A percentile compares a stretch with the other conserved stretches of the same genome.
phyloP scores from a whole-genome alignment of 2,329 filamentous ascomycete genomes.

The Paracorniculantispora psalliotae region DNA sequence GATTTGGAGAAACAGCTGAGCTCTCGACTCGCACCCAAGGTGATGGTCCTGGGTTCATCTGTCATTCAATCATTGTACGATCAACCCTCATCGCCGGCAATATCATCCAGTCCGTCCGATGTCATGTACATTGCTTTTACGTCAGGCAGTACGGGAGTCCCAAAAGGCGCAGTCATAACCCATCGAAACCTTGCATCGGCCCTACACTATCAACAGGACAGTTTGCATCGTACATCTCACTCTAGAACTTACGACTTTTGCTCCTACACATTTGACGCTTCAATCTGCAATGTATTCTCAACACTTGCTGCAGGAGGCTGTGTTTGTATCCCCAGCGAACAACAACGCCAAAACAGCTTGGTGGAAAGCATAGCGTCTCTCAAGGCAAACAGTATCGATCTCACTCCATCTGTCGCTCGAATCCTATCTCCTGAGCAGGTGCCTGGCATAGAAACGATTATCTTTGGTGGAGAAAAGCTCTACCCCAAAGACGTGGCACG shows the following conservation, averaged over 20 bases:
- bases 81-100: neutral
- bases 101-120: neutral
- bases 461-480: neutral
- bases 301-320: neutral
- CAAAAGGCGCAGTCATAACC: neutral
- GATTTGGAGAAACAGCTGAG: neutral
- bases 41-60: neutral
- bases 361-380: neutral
- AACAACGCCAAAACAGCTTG: neutral
- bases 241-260: neutral
- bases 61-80: neutral
- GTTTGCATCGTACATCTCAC: neutral
- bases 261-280: neutral
- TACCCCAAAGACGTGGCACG: neutral
- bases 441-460: neutral
- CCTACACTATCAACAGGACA: neutral
- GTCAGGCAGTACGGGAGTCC: neutral
- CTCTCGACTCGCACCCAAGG: neutral
- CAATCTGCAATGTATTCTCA: neutral
- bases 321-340: neutral
- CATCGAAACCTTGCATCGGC: neutral
- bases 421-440: neutral
- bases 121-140: neutral
- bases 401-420: neutral
- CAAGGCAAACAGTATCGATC: neutral